Evolutionary conservation across 139 green algal species (phyloP).

Genomic region (Chara braunii): DNA sequence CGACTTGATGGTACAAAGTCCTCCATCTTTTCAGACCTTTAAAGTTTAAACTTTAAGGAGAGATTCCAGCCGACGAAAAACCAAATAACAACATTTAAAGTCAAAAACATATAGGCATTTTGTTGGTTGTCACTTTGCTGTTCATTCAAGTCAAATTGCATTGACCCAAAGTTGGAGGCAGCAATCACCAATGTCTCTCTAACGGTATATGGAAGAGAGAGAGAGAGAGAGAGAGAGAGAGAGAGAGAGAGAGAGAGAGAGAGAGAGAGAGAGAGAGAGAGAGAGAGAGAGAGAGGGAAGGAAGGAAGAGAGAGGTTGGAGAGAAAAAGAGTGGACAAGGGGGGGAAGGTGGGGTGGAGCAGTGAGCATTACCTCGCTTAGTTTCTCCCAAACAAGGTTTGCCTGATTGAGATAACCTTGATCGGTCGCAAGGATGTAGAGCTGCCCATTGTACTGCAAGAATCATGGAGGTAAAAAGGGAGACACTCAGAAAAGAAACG

Average conservation of each 20-base stretch:
- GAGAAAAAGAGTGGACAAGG: neutral
- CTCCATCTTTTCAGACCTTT: no score
- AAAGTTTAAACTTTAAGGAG: no score
- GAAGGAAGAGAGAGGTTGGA: neutral
- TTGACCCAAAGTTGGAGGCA: no score
- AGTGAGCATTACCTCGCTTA: constrained; percentile 16
- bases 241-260: neutral
- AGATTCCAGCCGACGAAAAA: no score
- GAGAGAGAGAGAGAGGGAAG: neutral
- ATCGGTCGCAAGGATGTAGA: constrained; percentile 89
- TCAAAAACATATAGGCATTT: no score
- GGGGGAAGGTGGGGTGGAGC: neutral
- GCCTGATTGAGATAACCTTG: constrained; percentile 58
- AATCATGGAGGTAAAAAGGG: neutral
- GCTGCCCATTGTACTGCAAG: constrained; percentile 37
- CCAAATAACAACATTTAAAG: no score
- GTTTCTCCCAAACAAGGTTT: constrained; percentile 84
- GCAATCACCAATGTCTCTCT: no score
- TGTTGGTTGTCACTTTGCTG: no score
- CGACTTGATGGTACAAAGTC: no score
- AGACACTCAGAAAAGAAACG: neutral
- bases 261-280: neutral
- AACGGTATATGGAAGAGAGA: neutral
- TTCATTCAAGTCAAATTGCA: no score
- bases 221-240: neutral